Base-by-base conservation (phyloP, 805 yeast genomes). In the Candida germanica region DNA sequence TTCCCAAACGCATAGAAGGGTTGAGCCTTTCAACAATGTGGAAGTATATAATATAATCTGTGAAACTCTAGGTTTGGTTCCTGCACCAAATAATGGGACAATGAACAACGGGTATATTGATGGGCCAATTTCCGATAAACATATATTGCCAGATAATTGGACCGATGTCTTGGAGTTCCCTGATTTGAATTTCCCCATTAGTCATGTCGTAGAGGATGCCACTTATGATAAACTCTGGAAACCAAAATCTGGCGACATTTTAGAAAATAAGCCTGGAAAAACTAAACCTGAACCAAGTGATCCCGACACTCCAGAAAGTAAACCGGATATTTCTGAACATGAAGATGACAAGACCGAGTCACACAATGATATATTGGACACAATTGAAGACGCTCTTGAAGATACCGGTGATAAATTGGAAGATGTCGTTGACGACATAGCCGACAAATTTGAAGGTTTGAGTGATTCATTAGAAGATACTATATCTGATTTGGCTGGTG, bases 1-100 rank as follows among this genome's bases (percentile, higher is more conserved):
- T 13, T 59, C 67, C 5, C n/a, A 22, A 4, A 36, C 49, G 13
- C 34, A 36, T 11, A 43, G 48, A 35, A 64, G 64, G 46, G 62
- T 77, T 15, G 56, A 62, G 43, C 95, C 96, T 3, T 83, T 89
- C 49, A 61, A 69, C 8, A 91, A 87, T 54, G 65, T 73, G 10
- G 85, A 87, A 42, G 69, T 89, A 4, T 89, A 87, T 58, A 77
- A 81, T 46, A 69, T 89, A 16, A 40, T 89, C 2, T 83, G 95
- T 58, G 83, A 83, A 11, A 66, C 83, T 1, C 59, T 85, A 37
- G 51, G 54, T 19, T 30, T 75, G 20, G 31, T 10, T 3, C 82
- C 87, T 0, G 64, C 79, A 6, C 57, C 70, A 1, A 83, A 80
- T 47, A 83, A 83, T 47, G 91, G 91, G 1, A 55, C 77, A 0